phyloP scores from a whole-genome alignment of 805 yeast genomes.

The Starmerella roubikii region DNA sequence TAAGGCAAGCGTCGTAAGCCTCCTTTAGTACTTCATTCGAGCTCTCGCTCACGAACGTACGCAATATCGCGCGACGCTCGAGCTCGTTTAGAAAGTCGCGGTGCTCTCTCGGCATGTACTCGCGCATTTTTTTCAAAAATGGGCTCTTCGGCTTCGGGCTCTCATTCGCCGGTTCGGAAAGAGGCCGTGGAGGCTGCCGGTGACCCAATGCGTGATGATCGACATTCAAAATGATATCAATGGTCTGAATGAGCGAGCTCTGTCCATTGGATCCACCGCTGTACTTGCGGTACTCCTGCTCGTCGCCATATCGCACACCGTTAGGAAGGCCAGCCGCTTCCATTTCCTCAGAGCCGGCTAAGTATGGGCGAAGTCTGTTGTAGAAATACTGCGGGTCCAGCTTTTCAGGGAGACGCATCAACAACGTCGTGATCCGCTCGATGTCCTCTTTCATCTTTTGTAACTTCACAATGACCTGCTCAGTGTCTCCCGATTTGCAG shows the following conservation, averaged over 20 bases:
- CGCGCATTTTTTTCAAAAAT: conserved; percentile 73
- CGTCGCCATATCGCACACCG: conserved; percentile 70
- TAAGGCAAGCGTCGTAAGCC: conserved; percentile 78
- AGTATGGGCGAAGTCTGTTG: conserved; percentile 69
- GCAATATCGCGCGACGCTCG: conserved; percentile 42
- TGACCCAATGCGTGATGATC: conserved; percentile 70
- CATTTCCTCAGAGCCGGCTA: conserved; percentile 95
- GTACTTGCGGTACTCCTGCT: conserved; percentile 38
- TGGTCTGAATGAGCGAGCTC: conserved; percentile 73
- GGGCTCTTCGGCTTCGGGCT: conserved; percentile 11
- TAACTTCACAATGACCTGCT: conserved; percentile 33
- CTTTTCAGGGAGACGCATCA: conserved; percentile 80
- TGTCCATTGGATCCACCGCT: conserved; percentile 95
- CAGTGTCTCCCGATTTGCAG: conserved; percentile 36
- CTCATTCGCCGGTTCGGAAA: background rate
- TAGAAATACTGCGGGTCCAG: conserved; percentile 90
- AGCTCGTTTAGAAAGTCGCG: conserved; percentile 56
- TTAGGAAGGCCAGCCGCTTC: conserved; percentile 64
- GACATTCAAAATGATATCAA: conserved; percentile 64
- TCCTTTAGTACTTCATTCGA: conserved; percentile 43
- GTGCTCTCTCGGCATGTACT: conserved; percentile 83
- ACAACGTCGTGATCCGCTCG: conserved; percentile 55
- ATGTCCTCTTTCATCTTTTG: conserved; percentile 61
- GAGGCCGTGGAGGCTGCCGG: conserved; percentile 23
- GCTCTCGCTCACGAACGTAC: conserved; percentile 45